phyloP scores from a whole-genome alignment of 2,329 filamentous ascomycete species.

The Aspergillus sp. region DNA sequence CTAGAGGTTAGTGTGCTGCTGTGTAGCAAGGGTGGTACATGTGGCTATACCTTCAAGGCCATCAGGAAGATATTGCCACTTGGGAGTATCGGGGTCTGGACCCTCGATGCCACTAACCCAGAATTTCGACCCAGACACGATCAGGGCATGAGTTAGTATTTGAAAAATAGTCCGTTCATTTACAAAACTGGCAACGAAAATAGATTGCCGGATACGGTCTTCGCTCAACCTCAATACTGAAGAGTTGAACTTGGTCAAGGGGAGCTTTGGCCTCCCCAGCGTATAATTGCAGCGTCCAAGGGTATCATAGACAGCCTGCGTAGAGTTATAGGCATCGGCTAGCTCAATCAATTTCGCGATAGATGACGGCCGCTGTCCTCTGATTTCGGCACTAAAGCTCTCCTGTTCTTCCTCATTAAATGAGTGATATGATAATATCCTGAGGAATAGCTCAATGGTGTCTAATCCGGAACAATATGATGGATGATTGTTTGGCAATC shows the following conservation, averaged over 20 bases:
- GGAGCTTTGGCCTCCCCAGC: slow-evolving; percentile 35
- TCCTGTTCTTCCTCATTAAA: slow-evolving; percentile 25
- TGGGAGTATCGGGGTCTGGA: slow-evolving; percentile 26
- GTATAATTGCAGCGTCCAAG: slow-evolving; percentile 33
- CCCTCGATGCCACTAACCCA: slow-evolving; percentile 39
- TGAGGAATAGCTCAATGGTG: slow-evolving; percentile 40
- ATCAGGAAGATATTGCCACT: slow-evolving; percentile 44
- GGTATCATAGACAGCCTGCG: slow-evolving; percentile 27
- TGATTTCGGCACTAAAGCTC: slow-evolving; percentile 32
- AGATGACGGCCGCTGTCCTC: slow-evolving; percentile 33
- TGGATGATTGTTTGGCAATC: slow-evolving; percentile 32
- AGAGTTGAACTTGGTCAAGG: slow-evolving; percentile 30
- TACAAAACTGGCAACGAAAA: slow-evolving; percentile 42
- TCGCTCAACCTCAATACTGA: slow-evolving; percentile 39
- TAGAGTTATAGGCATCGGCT: slow-evolving; percentile 42
- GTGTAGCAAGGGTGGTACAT: slow-evolving; percentile 1
- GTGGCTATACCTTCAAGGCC: slow-evolving; percentile 46
- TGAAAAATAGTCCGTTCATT: slow-evolving; percentile 32
- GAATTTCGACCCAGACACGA: slow-evolving; percentile 42
- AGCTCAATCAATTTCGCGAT: slow-evolving; percentile 39
- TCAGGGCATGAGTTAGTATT: slow-evolving; percentile 39
- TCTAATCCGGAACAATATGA: slow-evolving; percentile 35
- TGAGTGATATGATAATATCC: slow-evolving; percentile 34
- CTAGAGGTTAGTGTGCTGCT: slow-evolving; percentile 9
- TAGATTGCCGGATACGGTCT: slow-evolving; percentile 45